Conservation (phyloP, 2,329 filamentous ascomycete genomes). For the Coniochaeta hoffmannii region DNA sequence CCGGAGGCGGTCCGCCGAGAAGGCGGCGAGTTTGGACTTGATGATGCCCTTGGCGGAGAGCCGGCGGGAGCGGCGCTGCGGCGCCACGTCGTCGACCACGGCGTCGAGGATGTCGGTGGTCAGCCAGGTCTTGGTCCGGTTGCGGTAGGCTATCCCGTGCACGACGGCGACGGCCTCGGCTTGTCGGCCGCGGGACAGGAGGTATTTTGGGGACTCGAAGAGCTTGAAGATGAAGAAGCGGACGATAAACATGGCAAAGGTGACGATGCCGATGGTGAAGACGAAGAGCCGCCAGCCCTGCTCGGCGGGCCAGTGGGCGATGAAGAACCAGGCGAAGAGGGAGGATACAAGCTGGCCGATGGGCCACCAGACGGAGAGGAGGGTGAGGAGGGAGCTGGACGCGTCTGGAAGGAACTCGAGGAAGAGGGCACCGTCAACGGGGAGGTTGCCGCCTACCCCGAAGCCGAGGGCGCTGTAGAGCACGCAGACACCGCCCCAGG, state of each 20-base stretch:
- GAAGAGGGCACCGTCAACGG: slow-evolving; percentile 74
- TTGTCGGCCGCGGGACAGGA: slow-evolving; percentile 70
- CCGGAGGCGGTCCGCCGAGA: slow-evolving; percentile 59
- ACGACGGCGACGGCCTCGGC: slow-evolving; percentile 73
- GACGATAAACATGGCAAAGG: slow-evolving; percentile 68
- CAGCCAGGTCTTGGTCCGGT: slow-evolving; percentile 65
- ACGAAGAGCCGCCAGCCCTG: slow-evolving; percentile 74
- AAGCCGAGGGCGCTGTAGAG: slow-evolving; percentile 56
- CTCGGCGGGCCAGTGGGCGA: slow-evolving; percentile 59
- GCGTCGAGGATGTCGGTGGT: slow-evolving; percentile 60
- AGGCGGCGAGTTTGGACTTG: slow-evolving; percentile 53
- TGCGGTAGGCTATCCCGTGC: slow-evolving; percentile 68
- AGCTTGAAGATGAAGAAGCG: slow-evolving; percentile 77
- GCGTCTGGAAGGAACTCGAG: slow-evolving; percentile 75
- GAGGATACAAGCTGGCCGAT: slow-evolving; percentile 70
- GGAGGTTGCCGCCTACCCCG: slow-evolving; percentile 68
- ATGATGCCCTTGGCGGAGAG: slow-evolving; percentile 34
- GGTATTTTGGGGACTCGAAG: slow-evolving; percentile 79
- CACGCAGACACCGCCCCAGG: slow-evolving; percentile 57
- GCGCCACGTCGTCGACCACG: slow-evolving; percentile 34
- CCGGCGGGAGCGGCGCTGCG: slow-evolving; percentile 6
- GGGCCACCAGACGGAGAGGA: slow-evolving; percentile 84
- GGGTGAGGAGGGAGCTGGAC: slow-evolving; percentile 65
- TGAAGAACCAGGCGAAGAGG: slow-evolving; percentile 67
- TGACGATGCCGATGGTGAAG: slow-evolving; percentile 62